Conservation (phyloP, 257 asterid genomes). For the Plantago major region DNA sequence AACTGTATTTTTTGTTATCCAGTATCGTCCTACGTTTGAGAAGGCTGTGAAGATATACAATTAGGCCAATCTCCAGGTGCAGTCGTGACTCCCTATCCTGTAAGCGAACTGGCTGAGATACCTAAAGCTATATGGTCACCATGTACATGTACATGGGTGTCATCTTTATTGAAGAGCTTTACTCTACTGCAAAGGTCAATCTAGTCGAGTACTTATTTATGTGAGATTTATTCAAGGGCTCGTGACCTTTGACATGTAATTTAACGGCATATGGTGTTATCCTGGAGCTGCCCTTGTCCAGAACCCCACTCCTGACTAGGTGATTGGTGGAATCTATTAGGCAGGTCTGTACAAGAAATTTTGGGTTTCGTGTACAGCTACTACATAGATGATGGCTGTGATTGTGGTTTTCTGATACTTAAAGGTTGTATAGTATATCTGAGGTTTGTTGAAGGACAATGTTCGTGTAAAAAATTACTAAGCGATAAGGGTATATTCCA, state of each 20-base stretch:
- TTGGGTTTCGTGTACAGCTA: constrained; percentile 30
- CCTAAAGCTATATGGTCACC: constrained; percentile 5
- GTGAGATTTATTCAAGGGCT: not conserved
- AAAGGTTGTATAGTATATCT: constrained; percentile 22
- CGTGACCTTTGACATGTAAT: constrained; percentile 11
- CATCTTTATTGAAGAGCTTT: constrained; percentile 1
- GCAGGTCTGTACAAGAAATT: constrained; percentile 21
- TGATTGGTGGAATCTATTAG: constrained; percentile 9
- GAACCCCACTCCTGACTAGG: not conserved
- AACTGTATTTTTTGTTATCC: constrained; percentile 5
- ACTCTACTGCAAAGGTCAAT: not conserved
- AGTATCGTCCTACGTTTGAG: constrained; percentile 70
- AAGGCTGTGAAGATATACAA: constrained; percentile 76
- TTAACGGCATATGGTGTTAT: constrained; percentile 1
- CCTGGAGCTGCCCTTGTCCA: constrained; percentile 3
- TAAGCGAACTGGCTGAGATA: not conserved
- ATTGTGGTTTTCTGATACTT: constrained; percentile 17
- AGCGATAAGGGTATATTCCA: not conserved
- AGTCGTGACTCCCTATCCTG: constrained; percentile 7
- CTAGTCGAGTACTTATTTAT: not conserved
- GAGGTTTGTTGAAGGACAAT: constrained; percentile 10
- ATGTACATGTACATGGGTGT: not conserved
- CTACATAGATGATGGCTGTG: constrained; percentile 18
- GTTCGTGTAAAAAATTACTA: constrained; percentile 6
- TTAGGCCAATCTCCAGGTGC: constrained; percentile 16